Conservation (phyloP, 805 yeast species). For the Saccharomycopsis oosterbeekiorum region DNA sequence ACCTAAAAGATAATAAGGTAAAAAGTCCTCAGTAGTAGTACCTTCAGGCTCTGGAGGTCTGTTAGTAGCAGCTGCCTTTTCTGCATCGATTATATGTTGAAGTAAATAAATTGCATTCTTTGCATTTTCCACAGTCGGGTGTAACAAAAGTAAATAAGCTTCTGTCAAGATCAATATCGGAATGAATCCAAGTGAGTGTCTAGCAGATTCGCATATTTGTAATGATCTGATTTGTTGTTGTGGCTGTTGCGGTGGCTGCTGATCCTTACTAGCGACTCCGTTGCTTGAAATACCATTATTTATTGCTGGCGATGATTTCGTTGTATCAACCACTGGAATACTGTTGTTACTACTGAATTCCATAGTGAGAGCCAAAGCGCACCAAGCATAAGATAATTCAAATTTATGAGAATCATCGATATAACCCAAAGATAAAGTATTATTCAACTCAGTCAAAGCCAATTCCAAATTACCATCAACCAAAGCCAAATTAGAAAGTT, state of each 20-base stretch:
- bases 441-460: conserved; percentile 40
- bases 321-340: neutral
- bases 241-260: neutral
- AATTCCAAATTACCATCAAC: conserved; percentile 40
- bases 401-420: conserved; percentile 35
- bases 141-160: conserved; percentile 37
- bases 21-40: conserved; percentile 30
- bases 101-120: conserved; percentile 30
- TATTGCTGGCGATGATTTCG: neutral
- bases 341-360: conserved; percentile 24
- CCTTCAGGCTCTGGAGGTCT: conserved; percentile 23
- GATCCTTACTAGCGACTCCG: conserved; percentile 20
- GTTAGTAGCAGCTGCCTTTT: conserved; percentile 8
- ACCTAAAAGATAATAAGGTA: conserved; percentile 49
- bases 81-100: conserved; percentile 24
- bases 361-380: conserved; percentile 40
- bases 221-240: conserved; percentile 27
- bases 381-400: conserved; percentile 43
- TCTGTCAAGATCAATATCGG: conserved; percentile 38
- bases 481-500: conserved; percentile 45
- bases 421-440: conserved; percentile 41
- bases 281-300: conserved; percentile 23
- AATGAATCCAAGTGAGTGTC: conserved; percentile 34
- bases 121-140: conserved; percentile 27
- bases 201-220: conserved; percentile 39